Conservation (phyloP, 2,329 filamentous ascomycete genomes). For the Rutstroemia sp. region DNA sequence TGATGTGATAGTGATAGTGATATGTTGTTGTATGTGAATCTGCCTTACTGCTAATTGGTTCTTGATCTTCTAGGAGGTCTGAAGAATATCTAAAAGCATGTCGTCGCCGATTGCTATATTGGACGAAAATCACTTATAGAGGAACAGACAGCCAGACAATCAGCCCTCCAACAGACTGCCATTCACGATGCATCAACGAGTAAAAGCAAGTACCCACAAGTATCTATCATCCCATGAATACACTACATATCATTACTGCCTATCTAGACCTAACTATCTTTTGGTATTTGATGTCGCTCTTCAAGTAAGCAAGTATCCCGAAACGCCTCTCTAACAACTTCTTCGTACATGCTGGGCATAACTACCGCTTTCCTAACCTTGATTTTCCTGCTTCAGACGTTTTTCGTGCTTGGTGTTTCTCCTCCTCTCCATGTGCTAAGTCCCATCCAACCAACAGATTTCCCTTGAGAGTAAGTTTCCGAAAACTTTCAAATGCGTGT, state of each 20-base stretch:
- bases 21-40: too few species aligned
- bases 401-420: not conserved
- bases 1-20: too few species aligned
- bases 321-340: not conserved
- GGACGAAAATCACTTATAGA: too few species aligned
- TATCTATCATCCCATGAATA: not conserved
- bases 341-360: not conserved
- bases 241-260: constrained; percentile 4
- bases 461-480: not conserved
- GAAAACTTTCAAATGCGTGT: not conserved
- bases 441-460: not conserved
- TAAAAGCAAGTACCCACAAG: not conserved
- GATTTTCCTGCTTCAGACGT: not conserved
- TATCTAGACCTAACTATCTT: not conserved
- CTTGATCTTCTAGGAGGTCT: too few species aligned
- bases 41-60: too few species aligned
- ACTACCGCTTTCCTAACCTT: not conserved
- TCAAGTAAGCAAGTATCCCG: constrained; percentile 1
- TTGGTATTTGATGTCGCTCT: constrained; percentile 5
- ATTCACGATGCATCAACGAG: not conserved
- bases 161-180: too few species aligned
- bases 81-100: too few species aligned
- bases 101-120: too few species aligned
- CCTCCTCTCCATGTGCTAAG: not conserved
- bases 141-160: too few species aligned